A percentile compares a stretch with the other conserved stretches of the same genome.
phyloP scores from a whole-genome alignment of 352 stramenopile species.

The Blastocystis sp. region DNA sequence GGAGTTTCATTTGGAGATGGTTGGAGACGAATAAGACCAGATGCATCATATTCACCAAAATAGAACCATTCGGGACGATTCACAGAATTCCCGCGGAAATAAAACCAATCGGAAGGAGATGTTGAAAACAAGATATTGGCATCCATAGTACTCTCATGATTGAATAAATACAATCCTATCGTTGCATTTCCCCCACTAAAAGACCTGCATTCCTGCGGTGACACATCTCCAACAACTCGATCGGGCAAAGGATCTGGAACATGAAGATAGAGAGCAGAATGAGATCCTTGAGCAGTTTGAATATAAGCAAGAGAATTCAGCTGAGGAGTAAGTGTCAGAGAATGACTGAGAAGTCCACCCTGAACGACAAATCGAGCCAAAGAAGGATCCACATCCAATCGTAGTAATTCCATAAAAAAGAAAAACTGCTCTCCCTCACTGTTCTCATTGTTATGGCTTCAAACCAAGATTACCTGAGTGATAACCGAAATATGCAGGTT shows the following conservation, averaged over 20 bases:
- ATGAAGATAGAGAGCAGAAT: not conserved
- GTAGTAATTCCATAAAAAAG: constrained; percentile 4
- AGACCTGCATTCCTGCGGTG: not conserved
- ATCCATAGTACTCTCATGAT: too few species aligned
- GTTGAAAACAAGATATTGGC: too few species aligned
- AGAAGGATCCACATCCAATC: not conserved
- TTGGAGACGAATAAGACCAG: too few species aligned
- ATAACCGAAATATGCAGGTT: not conserved
- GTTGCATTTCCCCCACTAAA: not conserved
- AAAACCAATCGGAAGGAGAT: too few species aligned
- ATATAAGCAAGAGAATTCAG: not conserved
- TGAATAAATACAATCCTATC: not conserved
- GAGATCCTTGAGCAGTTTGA: too few species aligned
- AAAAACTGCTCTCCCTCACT: not conserved
- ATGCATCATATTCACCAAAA: too few species aligned
- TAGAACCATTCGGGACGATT: too few species aligned
- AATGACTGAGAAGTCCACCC: not conserved
- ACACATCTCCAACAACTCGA: not conserved
- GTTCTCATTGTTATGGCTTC: not conserved
- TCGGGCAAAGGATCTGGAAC: not conserved
- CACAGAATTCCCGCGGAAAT: too few species aligned
- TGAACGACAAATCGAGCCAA: not conserved
- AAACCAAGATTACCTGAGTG: not conserved
- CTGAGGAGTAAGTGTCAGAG: not conserved
- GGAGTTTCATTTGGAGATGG: too few species aligned